These are phyloP conservation scores for Alternaria incomplexa DNA, from an alignment of 2,329 filamentous ascomycete genomes.

Conservation along the genomic window DNA sequence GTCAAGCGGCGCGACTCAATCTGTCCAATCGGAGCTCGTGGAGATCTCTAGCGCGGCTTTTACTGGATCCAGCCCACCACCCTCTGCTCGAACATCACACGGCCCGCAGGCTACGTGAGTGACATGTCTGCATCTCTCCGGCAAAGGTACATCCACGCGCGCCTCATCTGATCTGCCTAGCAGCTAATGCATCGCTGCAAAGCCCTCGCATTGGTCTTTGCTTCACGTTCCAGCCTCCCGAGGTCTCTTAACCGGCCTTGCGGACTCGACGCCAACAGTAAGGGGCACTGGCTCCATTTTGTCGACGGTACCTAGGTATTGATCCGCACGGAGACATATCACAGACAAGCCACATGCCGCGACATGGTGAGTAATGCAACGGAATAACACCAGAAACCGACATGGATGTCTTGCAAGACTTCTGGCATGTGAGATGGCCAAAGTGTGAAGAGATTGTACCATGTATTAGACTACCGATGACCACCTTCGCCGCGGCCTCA, in stretches of 20 bases:
- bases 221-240: neutral
- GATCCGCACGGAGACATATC: neutral
- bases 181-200: neutral
- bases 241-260: neutral
- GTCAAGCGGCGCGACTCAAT: neutral
- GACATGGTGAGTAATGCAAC: neutral
- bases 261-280: neutral
- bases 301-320: neutral
- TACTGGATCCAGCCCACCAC: neutral
- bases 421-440: neutral
- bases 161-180: neutral
- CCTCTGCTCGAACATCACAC: neutral
- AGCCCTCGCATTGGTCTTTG: rapidly evolving
- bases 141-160: neutral
- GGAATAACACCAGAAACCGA: neutral
- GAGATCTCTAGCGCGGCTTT: neutral
- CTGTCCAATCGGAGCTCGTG: neutral
- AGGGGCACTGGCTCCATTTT: neutral
- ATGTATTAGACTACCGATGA: neutral
- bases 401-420: neutral
- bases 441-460: neutral
- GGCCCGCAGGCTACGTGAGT: neutral
- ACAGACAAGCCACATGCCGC: neutral
- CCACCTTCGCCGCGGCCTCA: neutral
- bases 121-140: neutral